Evolutionary conservation across 1,139 yeast species (phyloP).

Genomic region (Saccharomyces pastorianus): DNA sequence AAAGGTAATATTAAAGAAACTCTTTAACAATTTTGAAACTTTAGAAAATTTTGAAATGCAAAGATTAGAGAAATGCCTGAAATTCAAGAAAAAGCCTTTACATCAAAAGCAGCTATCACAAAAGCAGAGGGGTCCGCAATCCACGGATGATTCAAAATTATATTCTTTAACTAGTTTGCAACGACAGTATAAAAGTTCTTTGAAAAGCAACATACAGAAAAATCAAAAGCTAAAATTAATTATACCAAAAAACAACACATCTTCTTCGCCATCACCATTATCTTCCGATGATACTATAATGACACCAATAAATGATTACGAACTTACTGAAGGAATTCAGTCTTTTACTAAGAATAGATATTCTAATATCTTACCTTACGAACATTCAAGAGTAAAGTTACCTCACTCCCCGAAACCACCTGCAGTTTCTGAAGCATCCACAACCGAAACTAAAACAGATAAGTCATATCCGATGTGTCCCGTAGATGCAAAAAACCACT

Average conservation of each 20-base stretch:
- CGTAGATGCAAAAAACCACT: not conserved
- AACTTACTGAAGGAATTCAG: conserved; percentile 59
- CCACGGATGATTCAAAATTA: conserved; percentile 12
- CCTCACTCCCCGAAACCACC: conserved; percentile 30
- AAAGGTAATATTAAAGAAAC: conserved; percentile 33
- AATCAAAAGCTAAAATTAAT: not conserved
- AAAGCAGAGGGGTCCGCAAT: conserved; percentile 2
- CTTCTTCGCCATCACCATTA: conserved; percentile 9
- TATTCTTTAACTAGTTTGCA: conserved; percentile 26
- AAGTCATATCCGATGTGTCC: conserved; percentile 5
- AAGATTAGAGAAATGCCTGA: conserved; percentile 35
- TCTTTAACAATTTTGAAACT: conserved; percentile 43
- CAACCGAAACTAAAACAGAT: not conserved
- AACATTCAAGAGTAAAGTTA: conserved; percentile 65
- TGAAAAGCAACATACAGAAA: conserved; percentile 7
- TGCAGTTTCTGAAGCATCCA: not conserved
- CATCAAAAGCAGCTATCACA: conserved; percentile 4
- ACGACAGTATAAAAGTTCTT: conserved; percentile 15
- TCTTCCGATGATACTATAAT: conserved; percentile 16
- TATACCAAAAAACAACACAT: conserved; percentile 9
- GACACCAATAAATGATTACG: conserved; percentile 36
- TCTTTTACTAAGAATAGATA: conserved; percentile 68
- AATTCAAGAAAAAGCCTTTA: conserved; percentile 4
- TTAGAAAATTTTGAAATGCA: conserved; percentile 46
- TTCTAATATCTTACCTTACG: conserved; percentile 75